Evolutionary conservation across 495 filamentous ascomycete genomes (phyloP), one percentile per base, ranked within the genome.

Genomic region (Articulospora tetracladia): DNA sequence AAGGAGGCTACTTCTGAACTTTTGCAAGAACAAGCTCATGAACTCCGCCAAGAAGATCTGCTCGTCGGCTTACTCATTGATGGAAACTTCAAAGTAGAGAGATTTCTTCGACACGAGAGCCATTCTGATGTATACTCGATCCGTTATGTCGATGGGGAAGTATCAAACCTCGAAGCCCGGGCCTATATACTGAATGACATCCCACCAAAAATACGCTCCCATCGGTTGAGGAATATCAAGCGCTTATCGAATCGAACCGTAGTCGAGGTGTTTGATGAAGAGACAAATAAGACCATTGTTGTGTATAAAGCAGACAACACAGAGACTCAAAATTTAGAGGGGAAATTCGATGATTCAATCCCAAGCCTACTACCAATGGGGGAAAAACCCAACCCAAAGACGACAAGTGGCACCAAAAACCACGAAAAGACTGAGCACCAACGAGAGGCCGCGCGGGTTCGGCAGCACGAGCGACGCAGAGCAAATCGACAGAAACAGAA

Each of bases 201-300:
- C 30, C 30, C 30, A 32, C 30, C 30, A 32, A 58, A 58, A 34
- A 2, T 58, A 28, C 55, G 55, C 28, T 17, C 25, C 4, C 36
- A 58, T 49, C 55, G 55, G 20, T 19, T 58, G 46, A 49, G 46
- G 26, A 30, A 24, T 22, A 50, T 58, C 46, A 58, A 58, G 55
- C 41, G 55, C 20, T 30, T 58, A 20, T 30, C 41, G 26, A 58
- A 17, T 34, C 39, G 55, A 50, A 50, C 41, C 19, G 24, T 58
- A 17, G 47, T 49, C 25, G 41, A 49, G 25, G 22, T 28, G 24
- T n/a, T 2, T 13, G 17, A 12, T 17, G 10, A 24, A 1, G 55
- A 32, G 15, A 3, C 27, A 20, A 22, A 28, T 1, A 17, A 13
- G 4, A 32, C 30, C 6, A 32, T 58, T 27, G 44, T 58, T 1